Base-by-base conservation (phyloP, 1,139 yeast species). In the Casaregolazyma suthepensis region DNA sequence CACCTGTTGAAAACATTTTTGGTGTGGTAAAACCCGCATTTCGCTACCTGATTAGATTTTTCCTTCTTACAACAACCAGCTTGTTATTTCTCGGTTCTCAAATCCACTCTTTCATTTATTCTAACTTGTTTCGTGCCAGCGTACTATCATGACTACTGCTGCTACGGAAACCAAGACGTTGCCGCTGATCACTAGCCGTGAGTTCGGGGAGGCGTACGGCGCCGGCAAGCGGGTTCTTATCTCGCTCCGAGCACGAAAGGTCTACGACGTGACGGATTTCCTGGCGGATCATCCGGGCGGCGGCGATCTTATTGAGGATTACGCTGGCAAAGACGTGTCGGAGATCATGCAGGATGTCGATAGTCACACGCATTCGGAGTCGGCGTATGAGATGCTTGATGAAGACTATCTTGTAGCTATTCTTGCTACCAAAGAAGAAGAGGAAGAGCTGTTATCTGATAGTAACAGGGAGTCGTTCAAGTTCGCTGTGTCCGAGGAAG, bases 231-330 rank as follows among this genome's bases (percentile, higher is more conserved):
- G 54, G 37, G 59, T 62, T 2, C 54, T 61, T 7, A 95, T 91
- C 50, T 80, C 95, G 1, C 72, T 90, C 23, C 74, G 79, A 64
- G 74, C 85, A 70, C 77, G 96, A 64, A 88, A 87, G 64, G 82
- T 93, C 44, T 91, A 90, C 67, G 82, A 93, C 67, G 90, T 91
- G 49, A 84, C 93, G 0, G 78, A 72, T 6, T 93, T 90, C 63
- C 66, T 90, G 46, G 85, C 83, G 42, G 91, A 86, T 62, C 96
- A 90, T 68, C 96, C 97, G 0, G 96, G 87, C 54, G 97, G 96
- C 15, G 82, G 79, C 3, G 91, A 88, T 54, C 66, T 87, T 44
- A 80, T 93, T 55, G 63, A 78, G 54, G 91, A 88, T 3, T 81
- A 83, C 66, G 93, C 89, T 13, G 96, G 97, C 48, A 78, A 83